Evolutionary conservation across 352 stramenopile species (phyloP), one percentile per base, ranked within the genome.

Genomic region (Phytophthora quininea): DNA sequence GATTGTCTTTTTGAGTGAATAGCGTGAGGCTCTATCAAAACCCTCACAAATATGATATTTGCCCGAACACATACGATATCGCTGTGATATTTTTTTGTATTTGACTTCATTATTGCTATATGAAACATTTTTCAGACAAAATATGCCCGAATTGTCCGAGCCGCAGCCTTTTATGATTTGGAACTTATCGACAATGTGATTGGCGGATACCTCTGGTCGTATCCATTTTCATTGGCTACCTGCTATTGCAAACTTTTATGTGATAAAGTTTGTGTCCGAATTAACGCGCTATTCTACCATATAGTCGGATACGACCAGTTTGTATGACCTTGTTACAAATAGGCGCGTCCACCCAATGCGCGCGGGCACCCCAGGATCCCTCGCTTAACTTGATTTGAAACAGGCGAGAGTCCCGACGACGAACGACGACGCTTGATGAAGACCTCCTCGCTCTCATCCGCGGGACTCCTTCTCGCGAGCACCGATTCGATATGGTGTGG

Each of bases 91-190:
- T 15, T 24, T 24, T 27, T 24, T 47, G 6, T 47, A 47, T 14
- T 47, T 47, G 40, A 19, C 4, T 47, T 24, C 15, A 47, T 14
- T 47, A 47, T 9, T 24, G 12, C 10, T 4, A 47, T 47, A 47
- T 47, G 4, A 47, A n/a, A 47, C 19, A 47, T 47, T 9, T 47
- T 47, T 47, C 4, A 47, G 5, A 47, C 40, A 47, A 47, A 47
- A 47, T 47, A 47, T 47, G 40, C 19, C 40, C 40, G 40, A 47
- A 47, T 47, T 47, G 40, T 67, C 2, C 35, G 37, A 14, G 35
- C 6, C 35, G 6, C 10, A 11, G 6, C 35, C 10, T 40, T 40
- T 11, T 40, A 40, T 40, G 35, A 40, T 40, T 40, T 40, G 6
- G 6, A 40, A 11, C 6, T 11, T 40, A 11, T 40, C 10, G 35